Conservation (phyloP, 257 asterid species). For the Lithospermum erythrorhizon region DNA sequence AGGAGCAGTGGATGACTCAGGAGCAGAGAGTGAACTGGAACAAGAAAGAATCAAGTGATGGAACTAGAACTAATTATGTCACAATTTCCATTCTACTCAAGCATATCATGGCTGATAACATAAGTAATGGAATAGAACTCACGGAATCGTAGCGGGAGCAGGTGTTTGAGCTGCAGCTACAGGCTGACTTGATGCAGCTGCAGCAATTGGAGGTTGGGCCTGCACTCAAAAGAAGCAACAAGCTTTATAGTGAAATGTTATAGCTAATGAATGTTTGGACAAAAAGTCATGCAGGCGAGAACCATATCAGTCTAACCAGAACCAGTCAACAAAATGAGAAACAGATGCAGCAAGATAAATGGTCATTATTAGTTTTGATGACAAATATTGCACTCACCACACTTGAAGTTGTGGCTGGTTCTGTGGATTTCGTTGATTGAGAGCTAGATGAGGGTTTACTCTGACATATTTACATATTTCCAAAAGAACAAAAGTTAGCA, state of each 20-base stretch:
- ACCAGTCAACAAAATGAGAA: too few species aligned
- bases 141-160: not conserved
- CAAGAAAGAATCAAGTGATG: not conserved
- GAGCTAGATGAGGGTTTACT: not conserved
- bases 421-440: not conserved
- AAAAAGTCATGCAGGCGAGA: too few species aligned
- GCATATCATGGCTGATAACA: too few species aligned
- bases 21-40: not conserved
- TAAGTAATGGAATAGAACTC: too few species aligned
- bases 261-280: too few species aligned
- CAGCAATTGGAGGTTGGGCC: not conserved
- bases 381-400: not conserved
- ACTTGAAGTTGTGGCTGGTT: not conserved
- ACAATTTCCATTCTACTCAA: too few species aligned
- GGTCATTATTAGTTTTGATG: not conserved
- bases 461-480: not conserved
- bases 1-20: constrained; percentile 10
- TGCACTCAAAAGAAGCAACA: not conserved
- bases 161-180: not conserved
- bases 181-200: not conserved
- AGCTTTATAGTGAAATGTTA: too few species aligned
- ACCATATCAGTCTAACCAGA: too few species aligned
- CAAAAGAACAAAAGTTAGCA: not conserved
- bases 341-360: too few species aligned
- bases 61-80: too few species aligned